Percentiles rank a stretch among this genome's conserved stretches.
Conservation (phyloP, 1,139 yeast genomes). For the Geotrichum europaeum region DNA sequence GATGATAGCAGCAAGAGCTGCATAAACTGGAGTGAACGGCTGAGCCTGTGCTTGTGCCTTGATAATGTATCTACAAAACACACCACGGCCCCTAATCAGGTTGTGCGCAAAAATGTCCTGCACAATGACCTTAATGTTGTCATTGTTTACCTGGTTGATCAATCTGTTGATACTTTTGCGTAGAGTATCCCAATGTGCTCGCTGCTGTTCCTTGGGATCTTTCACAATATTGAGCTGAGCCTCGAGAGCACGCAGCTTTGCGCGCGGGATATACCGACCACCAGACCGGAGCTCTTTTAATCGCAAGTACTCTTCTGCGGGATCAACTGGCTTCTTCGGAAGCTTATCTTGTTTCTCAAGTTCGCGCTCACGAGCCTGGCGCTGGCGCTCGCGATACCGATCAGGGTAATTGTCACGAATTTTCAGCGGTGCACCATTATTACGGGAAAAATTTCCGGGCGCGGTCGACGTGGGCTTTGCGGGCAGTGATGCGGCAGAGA, state of each 20-base stretch:
- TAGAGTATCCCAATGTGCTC: conserved; percentile 50
- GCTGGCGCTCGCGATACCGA: conserved; percentile 28
- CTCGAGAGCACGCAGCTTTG: conserved; percentile 42
- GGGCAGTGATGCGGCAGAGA: neutral
- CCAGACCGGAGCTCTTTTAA: conserved; percentile 40
- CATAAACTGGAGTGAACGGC: conserved; percentile 46
- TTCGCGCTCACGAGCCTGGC: conserved; percentile 27
- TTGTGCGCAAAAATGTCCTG: conserved; percentile 50
- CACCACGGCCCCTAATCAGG: conserved; percentile 54
- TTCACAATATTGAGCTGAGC: conserved; percentile 34
- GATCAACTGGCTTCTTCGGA: conserved; percentile 23
- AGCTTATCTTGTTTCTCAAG: conserved; percentile 14
- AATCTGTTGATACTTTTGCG: conserved; percentile 45
- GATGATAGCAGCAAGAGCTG: conserved; percentile 53
- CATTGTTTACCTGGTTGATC: conserved; percentile 42
- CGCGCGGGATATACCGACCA: conserved; percentile 51
- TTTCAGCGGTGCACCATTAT: neutral
- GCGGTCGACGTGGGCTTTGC: neutral
- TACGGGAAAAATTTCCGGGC: neutral
- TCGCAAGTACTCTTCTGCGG: conserved; percentile 37
- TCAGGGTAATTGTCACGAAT: conserved; percentile 27
- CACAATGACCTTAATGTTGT: conserved; percentile 46
- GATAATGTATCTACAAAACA: conserved; percentile 53
- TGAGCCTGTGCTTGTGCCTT: conserved; percentile 44
- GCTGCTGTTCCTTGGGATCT: conserved; percentile 42